phyloP scores from a whole-genome alignment of 2,329 filamentous ascomycete genomes.

The Alternaria tenuissima region DNA sequence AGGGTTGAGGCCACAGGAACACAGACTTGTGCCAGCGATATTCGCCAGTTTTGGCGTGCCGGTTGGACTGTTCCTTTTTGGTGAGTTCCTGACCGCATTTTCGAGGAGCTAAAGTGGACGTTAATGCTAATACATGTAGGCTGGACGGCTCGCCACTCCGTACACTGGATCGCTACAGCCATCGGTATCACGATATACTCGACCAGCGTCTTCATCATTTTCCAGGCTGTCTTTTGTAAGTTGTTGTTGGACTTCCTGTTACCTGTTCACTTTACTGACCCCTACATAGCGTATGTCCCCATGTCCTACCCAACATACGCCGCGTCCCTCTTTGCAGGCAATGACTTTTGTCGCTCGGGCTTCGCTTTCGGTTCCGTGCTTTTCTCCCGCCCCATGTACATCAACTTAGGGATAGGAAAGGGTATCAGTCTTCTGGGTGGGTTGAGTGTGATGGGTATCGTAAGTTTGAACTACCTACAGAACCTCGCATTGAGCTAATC shows the following conservation, averaged over 20 bases:
- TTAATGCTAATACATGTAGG: slow-evolving; percentile 26
- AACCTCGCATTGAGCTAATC: not conserved
- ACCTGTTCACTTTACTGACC: not conserved
- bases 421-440: slow-evolving; percentile 63
- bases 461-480: not conserved
- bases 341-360: slow-evolving; percentile 64
- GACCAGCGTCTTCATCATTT: slow-evolving; percentile 50
- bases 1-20: slow-evolving; percentile 75
- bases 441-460: not conserved
- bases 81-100: not conserved
- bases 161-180: slow-evolving; percentile 67
- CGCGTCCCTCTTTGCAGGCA: slow-evolving; percentile 66
- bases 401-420: slow-evolving; percentile 65
- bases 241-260: too few species aligned
- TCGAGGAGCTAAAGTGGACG: not conserved
- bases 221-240: slow-evolving; percentile 65
- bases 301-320: slow-evolving; percentile 65
- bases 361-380: slow-evolving; percentile 68
- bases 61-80: slow-evolving; percentile 71
- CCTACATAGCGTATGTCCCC: slow-evolving; percentile 61
- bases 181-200: slow-evolving; percentile 63
- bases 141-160: slow-evolving; percentile 69
- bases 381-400: slow-evolving; percentile 67
- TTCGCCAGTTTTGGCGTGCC: slow-evolving; percentile 65
- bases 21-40: slow-evolving; percentile 77